phyloP scores from a whole-genome alignment of 768 basidiomycete species.

The Panellus pusillus region DNA sequence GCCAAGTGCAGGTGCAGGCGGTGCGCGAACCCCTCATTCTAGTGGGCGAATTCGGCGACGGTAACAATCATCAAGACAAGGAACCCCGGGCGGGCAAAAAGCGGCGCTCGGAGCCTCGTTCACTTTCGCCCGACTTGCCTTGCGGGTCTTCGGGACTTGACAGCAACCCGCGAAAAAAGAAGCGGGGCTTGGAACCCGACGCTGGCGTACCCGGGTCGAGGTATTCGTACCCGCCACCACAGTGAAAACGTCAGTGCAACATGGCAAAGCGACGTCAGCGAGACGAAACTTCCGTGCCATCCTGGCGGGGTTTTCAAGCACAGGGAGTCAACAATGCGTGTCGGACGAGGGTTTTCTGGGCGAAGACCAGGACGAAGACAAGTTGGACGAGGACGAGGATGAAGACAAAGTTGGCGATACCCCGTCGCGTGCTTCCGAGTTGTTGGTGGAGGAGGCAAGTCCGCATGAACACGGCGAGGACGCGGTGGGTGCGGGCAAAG shows the following conservation, averaged over 20 bases:
- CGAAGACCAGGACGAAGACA: slow-evolving; percentile 21
- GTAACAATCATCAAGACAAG: slow-evolving; percentile 14
- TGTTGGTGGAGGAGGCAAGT: too few species aligned
- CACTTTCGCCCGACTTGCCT: too few species aligned
- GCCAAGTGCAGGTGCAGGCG: too few species aligned
- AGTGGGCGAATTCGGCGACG: too few species aligned
- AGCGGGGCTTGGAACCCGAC: neutral
- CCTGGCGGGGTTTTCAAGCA: slow-evolving; percentile 55
- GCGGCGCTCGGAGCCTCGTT: slow-evolving; percentile 19
- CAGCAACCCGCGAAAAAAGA: neutral
- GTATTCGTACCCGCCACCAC: neutral
- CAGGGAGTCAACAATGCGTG: slow-evolving; percentile 39
- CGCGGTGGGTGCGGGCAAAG: too few species aligned
- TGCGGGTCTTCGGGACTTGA: too few species aligned
- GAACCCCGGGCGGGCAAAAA: slow-evolving; percentile 37
- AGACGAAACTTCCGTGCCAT: slow-evolving; percentile 42
- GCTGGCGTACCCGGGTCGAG: neutral
- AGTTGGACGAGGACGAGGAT: too few species aligned
- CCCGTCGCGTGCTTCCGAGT: too few species aligned
- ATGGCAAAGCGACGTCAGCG: neutral
- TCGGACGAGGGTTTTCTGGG: slow-evolving; percentile 21
- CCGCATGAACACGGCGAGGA: too few species aligned
- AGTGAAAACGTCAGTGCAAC: neutral
- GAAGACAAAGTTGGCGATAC: too few species aligned
- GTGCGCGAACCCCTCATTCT: too few species aligned